Percentiles rank a stretch among this genome's conserved stretches.
phyloP scores from a whole-genome alignment of 2,329 filamentous ascomycete species.

The Pseudomassariella vexata region DNA sequence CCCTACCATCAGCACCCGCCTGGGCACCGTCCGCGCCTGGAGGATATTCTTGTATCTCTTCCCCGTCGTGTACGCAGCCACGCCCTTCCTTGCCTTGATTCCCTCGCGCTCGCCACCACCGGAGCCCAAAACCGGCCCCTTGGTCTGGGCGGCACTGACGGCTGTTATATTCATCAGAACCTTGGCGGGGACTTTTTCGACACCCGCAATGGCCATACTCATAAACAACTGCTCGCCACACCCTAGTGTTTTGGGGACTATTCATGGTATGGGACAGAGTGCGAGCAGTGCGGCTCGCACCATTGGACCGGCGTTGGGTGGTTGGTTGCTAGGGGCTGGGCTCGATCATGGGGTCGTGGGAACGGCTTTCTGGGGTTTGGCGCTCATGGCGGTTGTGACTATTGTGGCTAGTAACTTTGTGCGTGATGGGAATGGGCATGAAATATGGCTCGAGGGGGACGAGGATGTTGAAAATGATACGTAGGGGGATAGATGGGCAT shows the following conservation, averaged over 20 bases:
- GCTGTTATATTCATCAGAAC: background rate
- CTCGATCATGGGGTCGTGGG: too few species aligned
- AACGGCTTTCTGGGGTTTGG: too few species aligned
- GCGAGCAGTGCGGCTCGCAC: constrained; percentile 1
- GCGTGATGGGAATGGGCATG: too few species aligned
- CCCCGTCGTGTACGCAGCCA: constrained; percentile 1
- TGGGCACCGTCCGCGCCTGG: background rate
- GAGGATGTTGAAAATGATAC: too few species aligned
- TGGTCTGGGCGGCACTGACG: constrained; percentile 2
- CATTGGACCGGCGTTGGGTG: constrained; percentile 1
- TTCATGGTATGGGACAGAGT: constrained; percentile 3
- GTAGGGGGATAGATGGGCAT: too few species aligned
- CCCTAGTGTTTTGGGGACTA: constrained; percentile 1
- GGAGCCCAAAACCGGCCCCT: too few species aligned
- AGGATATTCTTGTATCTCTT: background rate
- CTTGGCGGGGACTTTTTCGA: background rate
- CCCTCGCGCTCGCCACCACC: background rate
- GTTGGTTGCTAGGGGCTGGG: too few species aligned
- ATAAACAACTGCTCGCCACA: constrained; percentile 3
- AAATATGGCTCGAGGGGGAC: too few species aligned
- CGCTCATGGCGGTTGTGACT: too few species aligned
- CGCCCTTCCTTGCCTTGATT: background rate
- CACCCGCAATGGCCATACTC: constrained; percentile 1
- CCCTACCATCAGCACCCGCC: constrained; percentile 1
- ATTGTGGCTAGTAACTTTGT: too few species aligned